Base-by-base conservation (phyloP, 345 rosid species). In the Eucalyptus erythrocorys region DNA sequence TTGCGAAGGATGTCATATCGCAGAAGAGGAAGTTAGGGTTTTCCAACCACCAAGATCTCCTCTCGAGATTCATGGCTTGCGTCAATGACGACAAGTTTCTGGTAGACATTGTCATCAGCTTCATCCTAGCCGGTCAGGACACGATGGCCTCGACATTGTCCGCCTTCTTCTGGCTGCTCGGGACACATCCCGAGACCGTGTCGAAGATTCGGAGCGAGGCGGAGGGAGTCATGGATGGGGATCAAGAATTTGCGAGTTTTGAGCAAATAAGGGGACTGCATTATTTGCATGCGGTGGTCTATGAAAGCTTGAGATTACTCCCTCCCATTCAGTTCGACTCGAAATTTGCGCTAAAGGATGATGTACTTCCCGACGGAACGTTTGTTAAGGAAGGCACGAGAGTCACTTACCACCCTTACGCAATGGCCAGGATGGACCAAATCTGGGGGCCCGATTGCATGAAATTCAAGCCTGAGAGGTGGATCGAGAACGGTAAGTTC, bases 331-430 rank as follows among this genome's bases (percentile, higher is more conserved):
- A 93, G 86, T 93, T 94, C 80, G 95, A 95, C 88, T 94, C 95
- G 1, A 95, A 94, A 88, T 94, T 92, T 27, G 91, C 92, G 71
- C 40, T 47, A 55, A 87, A 89, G 42, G 95, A 94, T 53, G 95
- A 93, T 71, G 45, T 82, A 14, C 85, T 94, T 27, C 95, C 96
- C 0, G 96, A 94, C n/a, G 96, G 96, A n/a, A 94, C 93, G 6
- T 71, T 79, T n/a, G 94, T 95, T 40, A 93, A 85, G 55, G 89
- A 71, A 50, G 98, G 99, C 47, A 94, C 96, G 13, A 91, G 95
- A 34, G 99, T 95, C 32, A 95, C 95, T 13, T 96, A 96, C 89
- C 97, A 95, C 87, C 93, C 96, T 8, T 96, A 95, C 37, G 97
- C 99, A 2, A 95, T 96, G 97, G 99, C 95, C 61, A 84, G 99